Percentiles rank a stretch among this genome's conserved stretches.
These are phyloP conservation scores for Scytalidium lignicola DNA, from an alignment of 2,329 filamentous ascomycete genomes.

Conservation along the genomic window DNA sequence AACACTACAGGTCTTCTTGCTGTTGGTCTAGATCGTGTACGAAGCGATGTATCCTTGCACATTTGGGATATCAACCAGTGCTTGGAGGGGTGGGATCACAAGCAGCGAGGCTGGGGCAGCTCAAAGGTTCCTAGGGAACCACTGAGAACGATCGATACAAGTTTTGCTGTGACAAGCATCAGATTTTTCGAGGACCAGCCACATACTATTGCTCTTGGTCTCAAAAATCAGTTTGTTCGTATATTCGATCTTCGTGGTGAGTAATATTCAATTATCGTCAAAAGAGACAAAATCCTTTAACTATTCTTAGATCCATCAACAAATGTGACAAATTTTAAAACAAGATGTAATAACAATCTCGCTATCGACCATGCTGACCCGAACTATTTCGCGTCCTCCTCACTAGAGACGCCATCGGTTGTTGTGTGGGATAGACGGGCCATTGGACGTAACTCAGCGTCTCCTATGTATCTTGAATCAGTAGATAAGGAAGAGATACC, in stretches of 20 bases:
- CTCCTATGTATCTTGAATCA: conserved; percentile 49
- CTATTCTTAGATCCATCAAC: conserved; percentile 40
- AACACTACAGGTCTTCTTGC: conserved; percentile 67
- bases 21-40: conserved; percentile 73
- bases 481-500: conserved; percentile 56
- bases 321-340: conserved; percentile 54
- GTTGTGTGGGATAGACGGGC: conserved; percentile 74
- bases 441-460: conserved; percentile 46
- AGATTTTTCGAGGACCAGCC: conserved; percentile 77
- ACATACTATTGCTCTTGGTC: conserved; percentile 68
- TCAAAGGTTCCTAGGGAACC: conserved; percentile 37
- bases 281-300: conserved; percentile 10
- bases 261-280: conserved; percentile 6
- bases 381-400: conserved; percentile 80
- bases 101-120: conserved; percentile 38
- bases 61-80: conserved; percentile 71
- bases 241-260: conserved; percentile 75
- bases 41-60: conserved; percentile 77
- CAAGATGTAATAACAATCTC: conserved; percentile 64
- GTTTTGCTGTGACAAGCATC: conserved; percentile 74
- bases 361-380: conserved; percentile 75
- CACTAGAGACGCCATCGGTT: conserved; percentile 67
- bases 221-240: conserved; percentile 68
- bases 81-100: conserved; percentile 44
- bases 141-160: conserved; percentile 54